Evolutionary conservation across 2,329 filamentous ascomycete species (phyloP), one percentile per base, ranked within the genome.

Genomic region (Hymenoscyphus infarciens): DNA sequence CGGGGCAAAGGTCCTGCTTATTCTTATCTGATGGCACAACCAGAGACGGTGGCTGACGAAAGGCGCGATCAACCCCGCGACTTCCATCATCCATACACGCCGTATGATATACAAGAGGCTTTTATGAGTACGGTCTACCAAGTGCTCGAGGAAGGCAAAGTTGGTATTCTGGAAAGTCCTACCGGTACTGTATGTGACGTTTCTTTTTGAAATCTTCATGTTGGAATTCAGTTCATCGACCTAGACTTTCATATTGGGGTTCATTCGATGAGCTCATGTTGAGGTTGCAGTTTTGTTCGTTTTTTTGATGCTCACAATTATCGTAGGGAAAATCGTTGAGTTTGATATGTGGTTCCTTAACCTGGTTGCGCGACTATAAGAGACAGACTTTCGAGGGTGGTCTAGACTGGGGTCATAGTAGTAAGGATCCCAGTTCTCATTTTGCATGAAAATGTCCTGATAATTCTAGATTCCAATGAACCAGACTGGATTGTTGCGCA

Each of bases 161-260:
- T 91, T 58, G 88, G 86, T 25, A 87, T 91, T 56, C 87, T 91
- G 67, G 88, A 91, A 71, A 89, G 87, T 52, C 88, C 88, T 16
- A 91, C 88, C 60, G 88, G 88, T 77, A 81, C 78, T 70, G 72
- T 74, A 66, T 64, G 71, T 64, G 1, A 5, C n/a, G 59, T 39
- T 45, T 59, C n/a, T 27, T 5, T 10, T 27, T 49, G 11, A 31
- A 31, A 6, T 8, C 7, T 5, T 3, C 29, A 31, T 31, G 3
- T 39, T 39, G 11, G 4, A 13, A 33, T n/a, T 31, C 13, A 27
- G 25, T 39, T 27, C 53, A 31, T 19, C 22, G 3, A 3, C 6
- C 16, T 35, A 7, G 39, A 45, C 4, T 49, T 22, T 49, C 8
- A 10, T 49, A 10, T 19, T 53, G 8, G n/a, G 15, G 15, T 16